Base-by-base conservation (phyloP, 768 basidiomycete species). In the Boletus rubropictus region DNA sequence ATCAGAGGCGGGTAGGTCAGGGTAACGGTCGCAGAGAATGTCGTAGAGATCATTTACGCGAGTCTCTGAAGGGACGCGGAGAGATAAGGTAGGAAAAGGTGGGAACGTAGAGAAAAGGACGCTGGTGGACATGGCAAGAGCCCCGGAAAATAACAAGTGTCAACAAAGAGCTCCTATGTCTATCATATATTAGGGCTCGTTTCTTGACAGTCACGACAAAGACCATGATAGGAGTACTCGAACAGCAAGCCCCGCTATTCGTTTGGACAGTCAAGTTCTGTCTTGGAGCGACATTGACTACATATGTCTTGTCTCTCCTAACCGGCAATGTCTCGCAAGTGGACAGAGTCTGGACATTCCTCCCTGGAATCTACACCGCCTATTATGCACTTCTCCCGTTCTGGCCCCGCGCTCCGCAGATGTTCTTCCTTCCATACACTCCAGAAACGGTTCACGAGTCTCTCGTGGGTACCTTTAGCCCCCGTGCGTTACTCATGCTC, bases 261-360 rank as follows among this genome's bases (percentile, higher is more conserved):
- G 69, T 69, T 35, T 86, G 82, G 80, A 86, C 88, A 14, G 66
- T 76, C 41, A 75, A 81, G 57, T 76, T 87, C 56, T 85, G 82
- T 51, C 42, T 73, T 0, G 72, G 72, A 25, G 61, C 67, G 0
- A 80, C 80, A 0, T 49, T 61, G 4, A 59, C 61, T 0, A 76
- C 79, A 7, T 91, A 78, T 57, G 52, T 86, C 7, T 61, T 75
- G 5, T 86, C 86, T 7, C 41, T 89, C 20, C 38, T 86, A 31
- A 90, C 87, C 0, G 75, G 77, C 34, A 93, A 94, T 56, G 84
- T 87, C 39, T 89, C 86, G 1, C 89, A 92, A 61, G 90, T 94
- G 21, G 91, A 97, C 69, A 80, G 89, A 24, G 60, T 91, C 22
- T 84, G 82, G 82, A 80, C 87, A 0, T 80, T 92, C 64, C 57